A percentile compares a stretch with the other conserved stretches of the same genome.
phyloP scores from a whole-genome alignment of 148 eudicot species.

The Chenopodium quinoa region DNA sequence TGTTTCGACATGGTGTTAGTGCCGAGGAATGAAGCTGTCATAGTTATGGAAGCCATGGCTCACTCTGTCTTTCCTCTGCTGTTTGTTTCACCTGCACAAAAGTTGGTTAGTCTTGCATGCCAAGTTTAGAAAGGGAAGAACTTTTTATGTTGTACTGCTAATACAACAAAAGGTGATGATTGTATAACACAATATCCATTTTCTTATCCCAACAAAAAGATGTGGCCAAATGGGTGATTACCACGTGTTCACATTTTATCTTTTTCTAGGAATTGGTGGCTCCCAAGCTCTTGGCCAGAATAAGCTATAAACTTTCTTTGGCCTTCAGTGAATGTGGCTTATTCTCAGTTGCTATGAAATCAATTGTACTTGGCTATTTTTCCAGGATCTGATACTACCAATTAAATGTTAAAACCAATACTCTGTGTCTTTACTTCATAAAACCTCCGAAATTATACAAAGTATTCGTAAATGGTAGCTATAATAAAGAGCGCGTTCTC shows the following conservation, averaged over 20 bases:
- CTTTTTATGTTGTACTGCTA: slow-evolving; percentile 5
- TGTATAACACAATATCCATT: slow-evolving; percentile 30
- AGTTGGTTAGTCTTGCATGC: slow-evolving; percentile 7
- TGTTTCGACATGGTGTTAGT: slow-evolving; percentile 33
- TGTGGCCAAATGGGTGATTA: slow-evolving; percentile 36
- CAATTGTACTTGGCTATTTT: not conserved
- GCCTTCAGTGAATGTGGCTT: slow-evolving; percentile 16
- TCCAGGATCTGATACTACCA: not conserved
- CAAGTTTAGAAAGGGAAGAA: slow-evolving; percentile 10
- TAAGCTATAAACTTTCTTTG: slow-evolving; percentile 12
- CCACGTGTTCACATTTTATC: slow-evolving; percentile 43
- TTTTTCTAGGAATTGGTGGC: slow-evolving; percentile 24
- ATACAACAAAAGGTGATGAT: slow-evolving; percentile 1
- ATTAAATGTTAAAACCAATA: no score
- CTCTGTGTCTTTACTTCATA: not conserved
- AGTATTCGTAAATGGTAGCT: no score
- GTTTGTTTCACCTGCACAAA: slow-evolving; percentile 7
- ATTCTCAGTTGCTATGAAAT: not conserved
- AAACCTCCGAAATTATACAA: not conserved
- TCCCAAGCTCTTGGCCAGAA: slow-evolving; percentile 8
- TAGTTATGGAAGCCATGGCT: slow-evolving; percentile 65
- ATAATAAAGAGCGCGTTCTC: no score
- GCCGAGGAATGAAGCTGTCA: slow-evolving; percentile 53
- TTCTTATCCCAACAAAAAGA: slow-evolving; percentile 43
- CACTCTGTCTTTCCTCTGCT: not conserved